Percentiles rank a stretch among this genome's conserved stretches.
phyloP scores from a whole-genome alignment of 1,284 basidiomycete genomes.

The Fomes fomentarius region DNA sequence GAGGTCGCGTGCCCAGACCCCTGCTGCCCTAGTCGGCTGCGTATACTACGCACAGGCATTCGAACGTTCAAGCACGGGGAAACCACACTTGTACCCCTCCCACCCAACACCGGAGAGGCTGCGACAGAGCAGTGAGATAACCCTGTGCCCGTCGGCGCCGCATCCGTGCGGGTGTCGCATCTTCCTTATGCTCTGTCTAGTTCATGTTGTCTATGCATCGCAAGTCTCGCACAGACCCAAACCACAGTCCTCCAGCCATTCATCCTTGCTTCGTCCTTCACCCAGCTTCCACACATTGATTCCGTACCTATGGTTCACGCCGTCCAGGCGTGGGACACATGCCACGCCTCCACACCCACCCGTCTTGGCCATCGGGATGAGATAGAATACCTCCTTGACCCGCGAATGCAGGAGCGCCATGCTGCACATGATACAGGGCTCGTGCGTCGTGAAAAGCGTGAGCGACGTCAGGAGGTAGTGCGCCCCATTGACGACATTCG shows the following conservation, averaged over 20 bases:
- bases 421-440: constrained; percentile 94
- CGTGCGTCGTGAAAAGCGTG: constrained; percentile 87
- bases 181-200: not conserved
- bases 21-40: constrained; percentile 58
- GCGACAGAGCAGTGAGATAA: too few species aligned
- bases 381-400: constrained; percentile 81
- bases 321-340: constrained; percentile 75
- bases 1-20: constrained; percentile 70
- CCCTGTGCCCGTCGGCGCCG: too few species aligned
- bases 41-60: constrained; percentile 51
- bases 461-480: constrained; percentile 87
- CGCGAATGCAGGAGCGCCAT: constrained; percentile 94
- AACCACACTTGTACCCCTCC: constrained; percentile 52
- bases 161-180: too few species aligned
- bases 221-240: constrained; percentile 41
- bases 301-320: constrained; percentile 84
- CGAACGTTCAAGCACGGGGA: constrained; percentile 57
- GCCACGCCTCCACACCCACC: constrained; percentile 76
- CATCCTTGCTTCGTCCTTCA: not conserved
- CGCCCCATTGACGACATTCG: constrained; percentile 53
- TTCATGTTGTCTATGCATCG: constrained; percentile 42
- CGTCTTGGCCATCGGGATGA: constrained; percentile 70
- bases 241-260: constrained; percentile 19
- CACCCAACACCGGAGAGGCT: not conserved
- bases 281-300: constrained; percentile 57